A percentile compares a stretch with the other conserved stretches of the same genome.
Conservation (phyloP, 75 land plant species). For the Pinus tabuliformis region DNA sequence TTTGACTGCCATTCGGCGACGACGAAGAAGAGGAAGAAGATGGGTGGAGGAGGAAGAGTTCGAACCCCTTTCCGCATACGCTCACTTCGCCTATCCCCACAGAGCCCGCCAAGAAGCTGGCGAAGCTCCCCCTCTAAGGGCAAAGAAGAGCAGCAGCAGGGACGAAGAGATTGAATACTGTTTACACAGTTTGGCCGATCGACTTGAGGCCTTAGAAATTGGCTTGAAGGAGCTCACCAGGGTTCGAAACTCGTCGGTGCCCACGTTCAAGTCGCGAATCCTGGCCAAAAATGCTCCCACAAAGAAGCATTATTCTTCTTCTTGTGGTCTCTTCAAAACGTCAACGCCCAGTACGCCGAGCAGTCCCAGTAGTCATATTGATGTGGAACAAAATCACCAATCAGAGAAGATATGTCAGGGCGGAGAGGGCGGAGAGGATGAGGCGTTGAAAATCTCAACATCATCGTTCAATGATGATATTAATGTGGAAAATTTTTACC, state of each 20-base stretch:
- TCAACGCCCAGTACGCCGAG: no score
- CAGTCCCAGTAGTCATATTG: no score
- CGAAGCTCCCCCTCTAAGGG: neutral
- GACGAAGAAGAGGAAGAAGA: neutral
- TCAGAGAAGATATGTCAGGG: neutral
- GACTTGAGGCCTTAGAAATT: neutral
- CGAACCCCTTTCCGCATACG: neutral
- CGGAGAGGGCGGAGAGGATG: no score
- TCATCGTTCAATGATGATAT: neutral
- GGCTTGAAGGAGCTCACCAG: neutral
- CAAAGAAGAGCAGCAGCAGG: neutral
- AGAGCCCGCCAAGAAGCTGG: neutral
- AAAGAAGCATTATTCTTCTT: no score
- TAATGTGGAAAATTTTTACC: no score
- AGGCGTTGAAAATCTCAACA: neutral
- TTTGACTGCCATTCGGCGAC: neutral
- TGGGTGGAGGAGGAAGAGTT: neutral
- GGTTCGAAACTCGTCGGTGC: neutral
- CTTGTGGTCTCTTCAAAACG: no score
- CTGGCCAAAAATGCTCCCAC: no score
- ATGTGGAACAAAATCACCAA: no score
- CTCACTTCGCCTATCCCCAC: no score
- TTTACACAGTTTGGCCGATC: neutral
- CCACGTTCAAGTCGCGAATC: neutral
- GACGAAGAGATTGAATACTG: neutral